A percentile compares a stretch with the other conserved stretches of the same genome.
These are phyloP conservation scores for Tuber indicum DNA, from an alignment of 495 filamentous ascomycete genomes.

Conservation along the genomic window DNA sequence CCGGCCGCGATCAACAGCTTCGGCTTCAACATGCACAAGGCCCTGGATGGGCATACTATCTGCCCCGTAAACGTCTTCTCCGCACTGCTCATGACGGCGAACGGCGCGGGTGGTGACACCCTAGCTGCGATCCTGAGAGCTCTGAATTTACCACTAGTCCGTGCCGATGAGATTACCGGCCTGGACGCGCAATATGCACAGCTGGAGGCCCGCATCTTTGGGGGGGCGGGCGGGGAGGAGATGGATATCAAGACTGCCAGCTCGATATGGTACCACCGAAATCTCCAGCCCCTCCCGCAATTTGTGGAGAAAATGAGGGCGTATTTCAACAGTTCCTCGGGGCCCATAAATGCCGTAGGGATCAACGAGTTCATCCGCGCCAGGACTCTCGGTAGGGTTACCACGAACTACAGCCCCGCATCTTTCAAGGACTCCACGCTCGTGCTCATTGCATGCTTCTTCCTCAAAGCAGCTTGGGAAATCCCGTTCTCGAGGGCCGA, in stretches of 20 bases:
- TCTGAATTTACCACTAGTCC: not conserved
- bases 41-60: not conserved
- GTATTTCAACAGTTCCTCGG: not conserved
- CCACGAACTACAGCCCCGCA: not conserved
- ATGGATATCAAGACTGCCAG: not conserved
- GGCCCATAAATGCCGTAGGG: not conserved
- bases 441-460: not conserved
- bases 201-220: not conserved
- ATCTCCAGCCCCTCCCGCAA: not conserved
- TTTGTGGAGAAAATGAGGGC: not conserved
- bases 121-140: not conserved
- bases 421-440: not conserved
- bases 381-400: not conserved
- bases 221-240: not conserved
- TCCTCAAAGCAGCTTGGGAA: not conserved
- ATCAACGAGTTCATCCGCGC: not conserved
- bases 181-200: not conserved
- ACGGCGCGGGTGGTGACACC: not conserved
- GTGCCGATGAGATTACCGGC: not conserved
- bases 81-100: constrained; percentile 2
- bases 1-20: constrained; percentile 2
- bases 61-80: constrained; percentile 1
- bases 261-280: constrained; percentile 2
- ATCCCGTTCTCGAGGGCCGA: not conserved
- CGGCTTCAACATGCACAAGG: not conserved